These are phyloP conservation scores for Schizosaccharomyces osmophilus DNA, from an alignment of 805 yeast genomes.

Conservation along the genomic window DNA sequence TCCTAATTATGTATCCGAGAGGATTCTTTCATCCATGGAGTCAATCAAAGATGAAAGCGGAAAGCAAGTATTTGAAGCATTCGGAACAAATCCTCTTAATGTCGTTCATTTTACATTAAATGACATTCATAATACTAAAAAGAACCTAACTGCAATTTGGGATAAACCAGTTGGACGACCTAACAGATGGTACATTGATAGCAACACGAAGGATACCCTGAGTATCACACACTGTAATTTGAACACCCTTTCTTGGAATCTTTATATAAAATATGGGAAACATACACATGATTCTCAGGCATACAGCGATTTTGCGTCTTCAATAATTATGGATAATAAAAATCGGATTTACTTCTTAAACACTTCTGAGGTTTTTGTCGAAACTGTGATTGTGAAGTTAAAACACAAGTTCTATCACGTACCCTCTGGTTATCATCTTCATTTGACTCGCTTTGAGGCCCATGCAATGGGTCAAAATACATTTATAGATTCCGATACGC, in stretches of 20 bases:
- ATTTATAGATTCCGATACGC: background rate
- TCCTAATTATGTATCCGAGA: background rate
- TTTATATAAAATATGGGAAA: background rate
- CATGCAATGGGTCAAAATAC: background rate
- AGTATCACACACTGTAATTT: background rate
- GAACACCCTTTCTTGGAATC: background rate
- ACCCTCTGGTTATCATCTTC: background rate
- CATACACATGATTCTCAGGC: background rate
- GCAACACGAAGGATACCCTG: background rate
- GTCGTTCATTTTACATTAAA: background rate
- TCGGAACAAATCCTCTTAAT: background rate
- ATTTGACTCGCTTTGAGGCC: background rate
- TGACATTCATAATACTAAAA: background rate
- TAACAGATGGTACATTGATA: background rate
- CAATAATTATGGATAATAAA: background rate
- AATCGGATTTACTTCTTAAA: background rate
- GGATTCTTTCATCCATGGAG: background rate
- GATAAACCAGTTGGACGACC: background rate
- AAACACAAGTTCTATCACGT: background rate
- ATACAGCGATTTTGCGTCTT: background rate
- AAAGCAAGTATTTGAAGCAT: background rate
- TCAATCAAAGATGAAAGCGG: background rate
- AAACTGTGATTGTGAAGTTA: background rate
- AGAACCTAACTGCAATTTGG: background rate
- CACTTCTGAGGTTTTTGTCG: background rate